Conservation (phyloP, 192 early-diverging fungal genomes). For the Dissophora ornata region DNA sequence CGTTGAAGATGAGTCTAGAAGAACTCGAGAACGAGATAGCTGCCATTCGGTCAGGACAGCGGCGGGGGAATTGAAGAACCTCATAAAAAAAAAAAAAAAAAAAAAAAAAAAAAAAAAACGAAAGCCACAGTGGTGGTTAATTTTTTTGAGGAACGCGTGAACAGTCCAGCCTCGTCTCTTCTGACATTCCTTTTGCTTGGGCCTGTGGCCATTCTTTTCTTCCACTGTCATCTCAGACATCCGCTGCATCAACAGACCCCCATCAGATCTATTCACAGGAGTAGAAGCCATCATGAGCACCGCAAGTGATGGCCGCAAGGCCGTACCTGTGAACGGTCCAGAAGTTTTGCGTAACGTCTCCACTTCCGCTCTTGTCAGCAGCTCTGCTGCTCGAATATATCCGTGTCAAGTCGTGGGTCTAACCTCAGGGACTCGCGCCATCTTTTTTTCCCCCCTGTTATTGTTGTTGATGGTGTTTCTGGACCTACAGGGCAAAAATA, state of each 20-base stretch:
- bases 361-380: background rate
- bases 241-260: background rate
- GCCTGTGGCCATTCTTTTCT: too few relatives aligned
- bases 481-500: slow-evolving; percentile 21
- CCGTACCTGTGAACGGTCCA: background rate
- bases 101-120: background rate
- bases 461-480: too few relatives aligned
- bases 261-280: background rate
- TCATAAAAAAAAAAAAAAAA: background rate
- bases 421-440: too few relatives aligned
- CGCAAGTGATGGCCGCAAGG: slow-evolving; percentile 5
- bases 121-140: too few relatives aligned
- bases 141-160: too few relatives aligned
- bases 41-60: slow-evolving; percentile 25
- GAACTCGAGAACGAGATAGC: slow-evolving; percentile 75
- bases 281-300: slow-evolving; percentile 14
- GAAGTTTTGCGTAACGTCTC: background rate
- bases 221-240: too few relatives aligned
- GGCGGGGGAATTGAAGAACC: background rate
- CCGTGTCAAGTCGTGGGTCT: too few relatives aligned
- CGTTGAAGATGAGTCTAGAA: slow-evolving; percentile 68
- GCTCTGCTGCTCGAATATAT: too few relatives aligned
- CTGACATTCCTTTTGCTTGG: too few relatives aligned
- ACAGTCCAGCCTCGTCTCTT: too few relatives aligned
- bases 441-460: background rate